A percentile compares a stretch with the other conserved stretches of the same genome.
Conservation (phyloP, 106 monocot genomes). For the Iris macrosiphon region DNA sequence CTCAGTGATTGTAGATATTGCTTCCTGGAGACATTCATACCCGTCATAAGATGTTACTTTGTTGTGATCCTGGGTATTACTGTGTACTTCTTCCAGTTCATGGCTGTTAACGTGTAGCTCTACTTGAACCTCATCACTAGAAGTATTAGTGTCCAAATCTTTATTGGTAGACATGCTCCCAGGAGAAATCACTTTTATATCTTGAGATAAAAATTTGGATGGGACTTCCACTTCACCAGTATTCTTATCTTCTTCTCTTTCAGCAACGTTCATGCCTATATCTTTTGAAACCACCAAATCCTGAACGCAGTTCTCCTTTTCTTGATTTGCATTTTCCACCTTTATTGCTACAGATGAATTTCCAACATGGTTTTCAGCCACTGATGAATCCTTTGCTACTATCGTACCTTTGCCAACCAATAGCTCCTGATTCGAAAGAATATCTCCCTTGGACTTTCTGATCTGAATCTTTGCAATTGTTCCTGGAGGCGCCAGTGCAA, state of each 20-base stretch:
- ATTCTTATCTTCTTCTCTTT: conserved; percentile 16
- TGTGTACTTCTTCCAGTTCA: background rate
- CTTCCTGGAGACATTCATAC: conserved; percentile 20
- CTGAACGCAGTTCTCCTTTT: conserved; percentile 9
- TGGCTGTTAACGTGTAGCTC: background rate
- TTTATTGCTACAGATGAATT: conserved; percentile 7
- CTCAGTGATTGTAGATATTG: conserved; percentile 22
- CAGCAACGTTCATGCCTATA: conserved; percentile 18
- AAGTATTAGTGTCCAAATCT: background rate
- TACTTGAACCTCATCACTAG: no score
- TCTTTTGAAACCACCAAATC: conserved; percentile 17
- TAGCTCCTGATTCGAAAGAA: no score
- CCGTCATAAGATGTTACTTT: conserved; percentile 1
- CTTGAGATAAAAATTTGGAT: conserved; percentile 19
- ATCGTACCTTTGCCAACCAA: no score
- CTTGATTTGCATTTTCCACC: background rate
- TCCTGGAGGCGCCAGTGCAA: conserved; percentile 85
- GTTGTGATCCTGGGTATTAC: conserved; percentile 3
- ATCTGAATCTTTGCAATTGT: conserved; percentile 54
- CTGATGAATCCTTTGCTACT: conserved; percentile 16
- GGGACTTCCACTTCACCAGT: background rate
- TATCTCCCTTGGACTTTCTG: conserved; percentile 11
- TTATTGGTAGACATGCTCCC: background rate
- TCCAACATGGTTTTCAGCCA: conserved; percentile 1
- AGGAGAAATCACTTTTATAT: conserved; percentile 14